Conservation (phyloP, 192 early-diverging fungal genomes). For the Phlyctochytrium planicorne region DNA sequence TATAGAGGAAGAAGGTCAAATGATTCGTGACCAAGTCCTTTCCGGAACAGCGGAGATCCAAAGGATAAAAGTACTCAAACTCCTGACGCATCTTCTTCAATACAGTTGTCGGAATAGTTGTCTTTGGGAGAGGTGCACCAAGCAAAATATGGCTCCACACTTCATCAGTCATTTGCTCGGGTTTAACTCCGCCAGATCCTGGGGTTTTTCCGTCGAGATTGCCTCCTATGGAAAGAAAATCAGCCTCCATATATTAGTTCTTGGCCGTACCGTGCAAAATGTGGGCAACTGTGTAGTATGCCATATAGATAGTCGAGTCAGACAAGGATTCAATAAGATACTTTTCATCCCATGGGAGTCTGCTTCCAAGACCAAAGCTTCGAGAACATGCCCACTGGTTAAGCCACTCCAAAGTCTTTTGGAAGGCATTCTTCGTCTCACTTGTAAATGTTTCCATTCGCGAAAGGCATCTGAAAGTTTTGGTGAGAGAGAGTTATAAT, state of each 20-base stretch:
- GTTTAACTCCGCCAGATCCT: constrained; percentile 73
- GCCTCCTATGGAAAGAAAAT: constrained; percentile 40
- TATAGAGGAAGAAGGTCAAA: constrained; percentile 95
- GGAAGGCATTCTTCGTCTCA: constrained; percentile 85
- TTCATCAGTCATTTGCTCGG: constrained; percentile 86
- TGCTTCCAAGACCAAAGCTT: constrained; percentile 88
- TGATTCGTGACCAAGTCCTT: constrained; percentile 99
- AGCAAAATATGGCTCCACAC: constrained; percentile 92
- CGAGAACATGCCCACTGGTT: constrained; percentile 97
- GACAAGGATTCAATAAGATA: constrained; percentile 94
- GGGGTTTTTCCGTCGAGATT: constrained; percentile 78
- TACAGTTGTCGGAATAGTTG: constrained; percentile 63
- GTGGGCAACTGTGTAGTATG: constrained; percentile 97
- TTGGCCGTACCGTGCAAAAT: constrained; percentile 68
- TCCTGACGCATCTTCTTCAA: constrained; percentile 81
- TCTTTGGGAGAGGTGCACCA: constrained; percentile 58
- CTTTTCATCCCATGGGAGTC: constrained; percentile 89
- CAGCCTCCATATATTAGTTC: not conserved
- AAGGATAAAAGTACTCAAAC: constrained; percentile 96
- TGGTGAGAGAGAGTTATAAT: not conserved
- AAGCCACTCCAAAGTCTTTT: constrained; percentile 88
- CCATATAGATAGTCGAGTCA: constrained; percentile 99
- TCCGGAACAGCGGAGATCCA: constrained; percentile 94
- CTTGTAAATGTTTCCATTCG: constrained; percentile 76
- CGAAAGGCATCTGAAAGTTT: constrained; percentile 53